These are phyloP conservation scores for Mucor sp. DNA, from an alignment of 371 early-diverging fungal species.

Conservation along the genomic window DNA sequence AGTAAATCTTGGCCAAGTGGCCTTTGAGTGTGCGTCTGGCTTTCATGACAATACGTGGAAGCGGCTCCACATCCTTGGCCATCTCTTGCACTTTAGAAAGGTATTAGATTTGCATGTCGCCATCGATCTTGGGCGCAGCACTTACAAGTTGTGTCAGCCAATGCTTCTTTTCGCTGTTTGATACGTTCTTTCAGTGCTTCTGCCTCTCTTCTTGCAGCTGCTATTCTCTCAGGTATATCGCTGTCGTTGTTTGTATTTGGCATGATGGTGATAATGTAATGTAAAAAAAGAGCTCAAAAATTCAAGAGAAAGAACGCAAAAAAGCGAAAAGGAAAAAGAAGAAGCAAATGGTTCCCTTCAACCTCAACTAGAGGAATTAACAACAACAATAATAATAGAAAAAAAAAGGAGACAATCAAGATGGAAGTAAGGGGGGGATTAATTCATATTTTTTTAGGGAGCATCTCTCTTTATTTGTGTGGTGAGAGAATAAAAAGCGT, in stretches of 20 bases:
- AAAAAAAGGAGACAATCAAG: background rate
- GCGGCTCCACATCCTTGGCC: conserved; percentile 39
- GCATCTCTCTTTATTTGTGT: background rate
- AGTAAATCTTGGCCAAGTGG: conserved; percentile 98
- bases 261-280: background rate
- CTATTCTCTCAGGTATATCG: conserved; percentile 70
- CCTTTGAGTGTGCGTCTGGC: conserved; percentile 88
- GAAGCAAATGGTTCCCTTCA: background rate
- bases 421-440: background rate
- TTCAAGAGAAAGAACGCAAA: background rate
- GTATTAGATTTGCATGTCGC: too few species aligned
- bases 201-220: conserved; percentile 92
- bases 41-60: conserved; percentile 81
- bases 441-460: background rate
- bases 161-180: conserved; percentile 85
- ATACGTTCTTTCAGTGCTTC: conserved; percentile 95
- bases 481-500: background rate
- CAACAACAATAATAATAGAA: background rate
- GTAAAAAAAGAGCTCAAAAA: background rate
- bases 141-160: conserved; percentile 93
- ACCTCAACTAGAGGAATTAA: background rate
- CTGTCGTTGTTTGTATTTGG: background rate
- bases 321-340: background rate
- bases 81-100: conserved; percentile 35
- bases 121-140: too few species aligned